phyloP scores from a whole-genome alignment of 2,329 filamentous ascomycete species.

The Cladosporium phlei region DNA sequence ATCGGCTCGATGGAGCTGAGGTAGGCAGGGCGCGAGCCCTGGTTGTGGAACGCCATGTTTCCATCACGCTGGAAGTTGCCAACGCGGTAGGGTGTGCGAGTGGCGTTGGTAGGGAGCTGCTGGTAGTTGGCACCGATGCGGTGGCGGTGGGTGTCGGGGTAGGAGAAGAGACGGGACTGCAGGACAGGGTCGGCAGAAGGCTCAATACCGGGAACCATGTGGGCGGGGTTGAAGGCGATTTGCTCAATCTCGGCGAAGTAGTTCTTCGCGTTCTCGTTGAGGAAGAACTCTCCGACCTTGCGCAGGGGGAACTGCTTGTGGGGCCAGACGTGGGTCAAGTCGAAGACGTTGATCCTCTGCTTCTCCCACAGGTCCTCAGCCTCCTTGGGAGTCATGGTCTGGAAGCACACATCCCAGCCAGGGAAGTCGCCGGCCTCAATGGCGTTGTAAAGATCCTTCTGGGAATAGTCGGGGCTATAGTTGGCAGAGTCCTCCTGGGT shows the following conservation, averaged over 20 bases:
- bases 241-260: slow-evolving; percentile 67
- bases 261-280: slow-evolving; percentile 55
- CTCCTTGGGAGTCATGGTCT: slow-evolving; percentile 50
- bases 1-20: slow-evolving; percentile 51
- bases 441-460: slow-evolving; percentile 49
- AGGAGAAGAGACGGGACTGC: slow-evolving; percentile 66
- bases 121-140: slow-evolving; percentile 56
- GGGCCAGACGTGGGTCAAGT: slow-evolving; percentile 52
- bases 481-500: slow-evolving; percentile 48
- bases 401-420: slow-evolving; percentile 48
- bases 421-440: slow-evolving; percentile 52
- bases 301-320: slow-evolving; percentile 50
- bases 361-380: slow-evolving; percentile 50
- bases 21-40: slow-evolving; percentile 56
- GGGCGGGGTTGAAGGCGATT: slow-evolving; percentile 63
- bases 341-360: slow-evolving; percentile 52
- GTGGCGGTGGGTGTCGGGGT: slow-evolving; percentile 61
- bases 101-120: slow-evolving; percentile 52
- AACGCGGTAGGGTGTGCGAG: slow-evolving; percentile 52
- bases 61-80: slow-evolving; percentile 70
- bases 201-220: slow-evolving; percentile 63
- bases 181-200: slow-evolving; percentile 66
- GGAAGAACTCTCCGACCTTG: slow-evolving; percentile 49
- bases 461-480: slow-evolving; percentile 49
- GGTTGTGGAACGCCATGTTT: slow-evolving; percentile 63